Evolutionary conservation across 345 rosid genomes (phyloP), one percentile per base, ranked within the genome.

Genomic region (Boechera stricta): DNA sequence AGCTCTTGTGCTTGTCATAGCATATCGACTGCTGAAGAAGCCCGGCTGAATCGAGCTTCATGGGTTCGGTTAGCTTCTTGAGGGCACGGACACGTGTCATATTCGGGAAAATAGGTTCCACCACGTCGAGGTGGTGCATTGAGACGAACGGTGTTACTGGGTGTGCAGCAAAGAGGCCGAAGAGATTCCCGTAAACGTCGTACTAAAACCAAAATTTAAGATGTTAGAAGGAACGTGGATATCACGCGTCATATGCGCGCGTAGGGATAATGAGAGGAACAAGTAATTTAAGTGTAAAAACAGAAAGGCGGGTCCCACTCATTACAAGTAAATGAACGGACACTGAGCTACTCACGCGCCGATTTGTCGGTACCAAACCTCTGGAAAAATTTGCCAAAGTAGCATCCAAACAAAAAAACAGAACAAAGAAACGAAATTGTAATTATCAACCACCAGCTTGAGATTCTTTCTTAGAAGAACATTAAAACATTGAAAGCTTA

Each of bases 1-100:
- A 94, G 67, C 86, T 78, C 81, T 68, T 88, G 5, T 71, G 47
- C 83, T 82, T 89, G 75, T 94, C 91, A 41, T 94, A 92, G 85
- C 98, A 90, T 70, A 94, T 92, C 3, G 98, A 92, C 67, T 94
- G 98, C 39, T 94, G 98, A 83, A 94, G 87, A 64, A 94, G 75
- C 10, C 90, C 92, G 0, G 98, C 98, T 1, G 98, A 89, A 79
- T 94, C 98, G 7, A 94, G 86, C 76, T 84, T 87, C 85, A 79
- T 87, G 0, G 98, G 92, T 64, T 81, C 72, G 12, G 78, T 81
- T 5, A 94, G 83, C 69, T 77, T 85, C 79, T 85, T 73, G 2
- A 94, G 96, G 31, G 98, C 90, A 33, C 88, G 74, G 52, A 88
- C 94, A 31, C 98, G 84, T 13, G 98, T 90, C 59, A 76, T 80